phyloP scores from a whole-genome alignment of 352 stramenopile species.

The Peronospora belbahrii region DNA sequence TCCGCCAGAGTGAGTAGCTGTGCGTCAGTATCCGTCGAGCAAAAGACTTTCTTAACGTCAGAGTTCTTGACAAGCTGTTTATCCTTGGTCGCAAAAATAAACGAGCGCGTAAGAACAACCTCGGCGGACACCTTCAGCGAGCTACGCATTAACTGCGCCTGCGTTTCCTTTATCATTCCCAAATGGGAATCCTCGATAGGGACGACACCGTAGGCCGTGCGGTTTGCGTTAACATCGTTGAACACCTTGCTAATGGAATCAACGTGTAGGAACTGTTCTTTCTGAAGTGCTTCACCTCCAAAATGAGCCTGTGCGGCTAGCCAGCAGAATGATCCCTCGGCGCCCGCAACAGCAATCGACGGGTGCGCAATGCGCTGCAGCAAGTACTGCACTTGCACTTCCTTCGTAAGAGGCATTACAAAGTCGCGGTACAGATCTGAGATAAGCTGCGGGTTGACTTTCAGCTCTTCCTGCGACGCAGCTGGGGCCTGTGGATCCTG shows the following conservation, averaged over 20 bases:
- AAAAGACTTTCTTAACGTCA: constrained; percentile 56
- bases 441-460: constrained; percentile 95
- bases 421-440: constrained; percentile 95
- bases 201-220: constrained; percentile 78
- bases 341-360: constrained; percentile 59
- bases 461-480: constrained; percentile 47
- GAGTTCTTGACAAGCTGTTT: constrained; percentile 32
- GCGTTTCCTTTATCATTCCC: constrained; percentile 84
- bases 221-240: constrained; percentile 66
- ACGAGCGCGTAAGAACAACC: constrained; percentile 58
- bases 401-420: constrained; percentile 98
- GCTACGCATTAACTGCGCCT: constrained; percentile 57
- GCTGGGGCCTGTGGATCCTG: constrained; percentile 58
- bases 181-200: constrained; percentile 79
- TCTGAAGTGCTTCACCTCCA: constrained; percentile 32
- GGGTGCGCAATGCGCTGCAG: constrained; percentile 75
- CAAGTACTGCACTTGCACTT: constrained; percentile 94
- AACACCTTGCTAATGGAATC: constrained; percentile 76
- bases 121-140: constrained; percentile 77
- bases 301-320: constrained; percentile 64
- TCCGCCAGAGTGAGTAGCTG: constrained; percentile 52
- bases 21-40: constrained; percentile 46
- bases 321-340: constrained; percentile 74
- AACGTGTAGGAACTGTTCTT: constrained; percentile 44
- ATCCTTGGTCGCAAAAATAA: constrained; percentile 58